phyloP scores from a whole-genome alignment of 129 eudicot genomes.

The Solidago caesia region DNA sequence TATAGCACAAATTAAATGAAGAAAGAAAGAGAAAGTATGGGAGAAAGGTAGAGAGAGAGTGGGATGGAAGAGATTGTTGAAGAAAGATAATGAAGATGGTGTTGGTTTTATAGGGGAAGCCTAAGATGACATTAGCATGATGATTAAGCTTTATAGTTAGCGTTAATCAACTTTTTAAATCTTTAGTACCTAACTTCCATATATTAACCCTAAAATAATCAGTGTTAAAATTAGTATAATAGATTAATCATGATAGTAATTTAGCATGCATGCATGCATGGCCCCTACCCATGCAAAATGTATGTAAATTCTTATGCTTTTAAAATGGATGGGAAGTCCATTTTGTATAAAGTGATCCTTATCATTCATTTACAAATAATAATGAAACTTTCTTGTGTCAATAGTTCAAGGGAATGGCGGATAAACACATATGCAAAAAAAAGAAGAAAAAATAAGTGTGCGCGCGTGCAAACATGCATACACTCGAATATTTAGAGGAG shows the following conservation, averaged over 20 bases:
- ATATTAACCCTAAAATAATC: slow-evolving; percentile 17
- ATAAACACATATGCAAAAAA: too few species aligned
- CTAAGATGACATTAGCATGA: slow-evolving; percentile 38
- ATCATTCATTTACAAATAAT: neutral
- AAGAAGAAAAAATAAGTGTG: too few species aligned
- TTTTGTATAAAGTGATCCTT: neutral
- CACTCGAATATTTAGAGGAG: too few species aligned
- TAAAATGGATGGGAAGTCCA: neutral
- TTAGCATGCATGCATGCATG: slow-evolving; percentile 19
- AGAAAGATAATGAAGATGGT: slow-evolving; percentile 48
- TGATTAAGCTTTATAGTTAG: slow-evolving; percentile 30
- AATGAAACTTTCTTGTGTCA: neutral
- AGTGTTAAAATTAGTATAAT: slow-evolving; percentile 1
- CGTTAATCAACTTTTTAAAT: slow-evolving; percentile 30
- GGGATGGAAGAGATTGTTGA: slow-evolving; percentile 28
- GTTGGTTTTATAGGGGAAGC: slow-evolving; percentile 44
- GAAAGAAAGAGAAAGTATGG: slow-evolving; percentile 24
- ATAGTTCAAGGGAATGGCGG: too few species aligned
- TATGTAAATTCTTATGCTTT: too few species aligned
- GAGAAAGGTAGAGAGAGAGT: slow-evolving; percentile 22
- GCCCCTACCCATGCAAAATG: slow-evolving; percentile 13
- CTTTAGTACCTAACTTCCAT: slow-evolving; percentile 52
- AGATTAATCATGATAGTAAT: slow-evolving; percentile 5
- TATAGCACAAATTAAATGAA: slow-evolving; percentile 13
- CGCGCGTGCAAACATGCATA: too few species aligned